These are phyloP conservation scores for Aspergillus coremiiformis DNA, from an alignment of 495 filamentous ascomycete species.

Conservation along the genomic window DNA sequence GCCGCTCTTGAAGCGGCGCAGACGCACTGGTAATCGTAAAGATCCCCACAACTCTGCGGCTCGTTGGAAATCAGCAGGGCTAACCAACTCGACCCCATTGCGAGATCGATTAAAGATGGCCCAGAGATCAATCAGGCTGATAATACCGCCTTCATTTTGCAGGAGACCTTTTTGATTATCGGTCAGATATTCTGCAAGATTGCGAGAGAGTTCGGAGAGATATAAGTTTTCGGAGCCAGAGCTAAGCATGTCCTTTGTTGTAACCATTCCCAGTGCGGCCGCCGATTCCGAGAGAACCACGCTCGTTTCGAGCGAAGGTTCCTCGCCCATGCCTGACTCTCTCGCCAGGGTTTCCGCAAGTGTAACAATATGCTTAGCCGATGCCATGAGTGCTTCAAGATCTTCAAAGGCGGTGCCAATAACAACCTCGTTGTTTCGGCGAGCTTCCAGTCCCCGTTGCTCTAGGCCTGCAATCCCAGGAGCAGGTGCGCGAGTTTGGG, in stretches of 20 bases:
- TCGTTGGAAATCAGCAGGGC: constrained; percentile 84
- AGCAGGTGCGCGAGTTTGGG: constrained; percentile 46
- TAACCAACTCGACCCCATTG: constrained; percentile 89
- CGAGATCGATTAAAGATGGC: constrained; percentile 94
- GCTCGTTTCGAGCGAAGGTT: constrained; percentile 55
- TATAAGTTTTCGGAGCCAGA: constrained; percentile 54
- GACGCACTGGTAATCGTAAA: constrained; percentile 74
- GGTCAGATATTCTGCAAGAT: constrained; percentile 87
- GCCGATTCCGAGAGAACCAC: constrained; percentile 76
- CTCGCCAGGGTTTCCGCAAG: constrained; percentile 82
- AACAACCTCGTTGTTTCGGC: constrained; percentile 85
- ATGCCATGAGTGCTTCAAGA: constrained; percentile 92
- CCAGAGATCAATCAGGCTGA: constrained; percentile 94
- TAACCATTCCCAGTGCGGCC: constrained; percentile 77
- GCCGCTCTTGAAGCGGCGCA: constrained; percentile 85
- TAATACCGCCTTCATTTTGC: constrained; percentile 80
- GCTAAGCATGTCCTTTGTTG: constrained; percentile 84
- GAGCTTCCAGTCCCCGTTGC: constrained; percentile 67
- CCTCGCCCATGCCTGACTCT: constrained; percentile 53
- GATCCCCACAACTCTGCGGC: constrained; percentile 85
- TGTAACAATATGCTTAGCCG: constrained; percentile 89
- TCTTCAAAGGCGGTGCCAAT: constrained; percentile 96
- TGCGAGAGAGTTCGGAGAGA: constrained; percentile 73
- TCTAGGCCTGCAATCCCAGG: constrained; percentile 94
- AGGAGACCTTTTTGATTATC: constrained; percentile 81